Conservation (phyloP, 2,329 filamentous ascomycete species). For the Zymoseptoria crescenta region DNA sequence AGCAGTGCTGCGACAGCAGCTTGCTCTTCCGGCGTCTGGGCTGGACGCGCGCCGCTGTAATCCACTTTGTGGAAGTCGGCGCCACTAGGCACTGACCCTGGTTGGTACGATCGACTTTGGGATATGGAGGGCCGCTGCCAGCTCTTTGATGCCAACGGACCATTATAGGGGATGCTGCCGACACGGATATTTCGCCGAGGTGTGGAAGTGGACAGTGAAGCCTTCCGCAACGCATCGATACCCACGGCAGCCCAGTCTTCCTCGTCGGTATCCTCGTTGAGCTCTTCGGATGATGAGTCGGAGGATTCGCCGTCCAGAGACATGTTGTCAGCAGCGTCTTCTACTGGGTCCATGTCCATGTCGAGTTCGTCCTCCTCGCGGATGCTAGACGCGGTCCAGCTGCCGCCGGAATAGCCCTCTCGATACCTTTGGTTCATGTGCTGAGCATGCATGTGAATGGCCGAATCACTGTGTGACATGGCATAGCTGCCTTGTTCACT, state of each 20-base stretch:
- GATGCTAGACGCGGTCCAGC: constrained; percentile 61
- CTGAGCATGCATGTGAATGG: constrained; percentile 24
- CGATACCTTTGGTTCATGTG: constrained; percentile 19
- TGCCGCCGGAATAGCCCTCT: constrained; percentile 44
- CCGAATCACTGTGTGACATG: constrained; percentile 28
- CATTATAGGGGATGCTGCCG: constrained; percentile 22
- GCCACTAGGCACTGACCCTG: constrained; percentile 19
- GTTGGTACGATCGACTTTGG: constrained; percentile 9
- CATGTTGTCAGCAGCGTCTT: constrained; percentile 92
- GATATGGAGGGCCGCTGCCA: constrained; percentile 20
- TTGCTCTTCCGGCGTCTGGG: constrained; percentile 60
- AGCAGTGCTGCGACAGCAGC: constrained; percentile 76
- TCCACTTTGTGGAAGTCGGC: background rate
- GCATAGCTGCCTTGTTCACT: constrained; percentile 39
- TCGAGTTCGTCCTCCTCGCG: constrained; percentile 54
- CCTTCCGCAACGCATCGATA: constrained; percentile 71
- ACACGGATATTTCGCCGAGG: constrained; percentile 25
- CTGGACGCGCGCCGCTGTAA: constrained; percentile 6
- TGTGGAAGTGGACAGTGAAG: constrained; percentile 35
- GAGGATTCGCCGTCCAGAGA: constrained; percentile 64
- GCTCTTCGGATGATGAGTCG: constrained; percentile 14
- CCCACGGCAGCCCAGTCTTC: constrained; percentile 93
- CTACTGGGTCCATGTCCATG: constrained; percentile 59
- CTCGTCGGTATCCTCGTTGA: constrained; percentile 75
- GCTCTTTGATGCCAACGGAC: constrained; percentile 20